phyloP scores from a whole-genome alignment of 768 basidiomycete genomes.

The Cystoderma amianthinum region DNA sequence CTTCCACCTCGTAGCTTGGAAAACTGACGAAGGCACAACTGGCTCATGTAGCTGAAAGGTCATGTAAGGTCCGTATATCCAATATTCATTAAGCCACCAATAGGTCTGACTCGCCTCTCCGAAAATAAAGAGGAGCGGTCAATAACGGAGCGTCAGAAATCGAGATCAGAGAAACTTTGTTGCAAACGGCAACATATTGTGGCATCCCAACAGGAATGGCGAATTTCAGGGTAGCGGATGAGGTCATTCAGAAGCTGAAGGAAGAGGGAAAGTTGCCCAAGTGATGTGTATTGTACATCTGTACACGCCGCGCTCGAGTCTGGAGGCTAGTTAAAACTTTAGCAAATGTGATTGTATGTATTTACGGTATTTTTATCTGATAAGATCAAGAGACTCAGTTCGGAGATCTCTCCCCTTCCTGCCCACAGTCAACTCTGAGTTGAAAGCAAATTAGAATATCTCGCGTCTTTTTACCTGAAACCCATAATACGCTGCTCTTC shows the following conservation, averaged over 20 bases:
- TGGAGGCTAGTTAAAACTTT: too few species aligned
- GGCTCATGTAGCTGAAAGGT: background rate
- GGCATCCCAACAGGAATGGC: constrained; percentile 36
- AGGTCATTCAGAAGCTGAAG: constrained; percentile 27
- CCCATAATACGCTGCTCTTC: too few species aligned
- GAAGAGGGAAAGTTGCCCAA: constrained; percentile 22
- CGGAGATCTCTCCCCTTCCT: too few species aligned
- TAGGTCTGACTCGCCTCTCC: constrained; percentile 29
- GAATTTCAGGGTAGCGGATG: constrained; percentile 33
- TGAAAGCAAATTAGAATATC: too few species aligned
- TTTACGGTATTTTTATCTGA: too few species aligned
- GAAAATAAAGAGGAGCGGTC: constrained; percentile 30
- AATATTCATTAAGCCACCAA: constrained; percentile 17
- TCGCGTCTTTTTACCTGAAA: too few species aligned
- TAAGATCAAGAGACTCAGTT: too few species aligned
- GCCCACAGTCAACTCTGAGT: too few species aligned
- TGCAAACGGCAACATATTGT: constrained; percentile 35
- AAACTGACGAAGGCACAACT: background rate
- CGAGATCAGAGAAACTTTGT: constrained; percentile 35
- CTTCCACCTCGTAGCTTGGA: background rate
- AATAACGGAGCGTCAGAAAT: constrained; percentile 35
- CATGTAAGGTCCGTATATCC: background rate
- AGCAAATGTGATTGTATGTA: too few species aligned
- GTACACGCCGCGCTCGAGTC: too few species aligned
- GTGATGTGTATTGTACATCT: background rate